Evolutionary conservation across 1,284 basidiomycete genomes (phyloP).

Genomic region (Trichosporon sp.): DNA sequence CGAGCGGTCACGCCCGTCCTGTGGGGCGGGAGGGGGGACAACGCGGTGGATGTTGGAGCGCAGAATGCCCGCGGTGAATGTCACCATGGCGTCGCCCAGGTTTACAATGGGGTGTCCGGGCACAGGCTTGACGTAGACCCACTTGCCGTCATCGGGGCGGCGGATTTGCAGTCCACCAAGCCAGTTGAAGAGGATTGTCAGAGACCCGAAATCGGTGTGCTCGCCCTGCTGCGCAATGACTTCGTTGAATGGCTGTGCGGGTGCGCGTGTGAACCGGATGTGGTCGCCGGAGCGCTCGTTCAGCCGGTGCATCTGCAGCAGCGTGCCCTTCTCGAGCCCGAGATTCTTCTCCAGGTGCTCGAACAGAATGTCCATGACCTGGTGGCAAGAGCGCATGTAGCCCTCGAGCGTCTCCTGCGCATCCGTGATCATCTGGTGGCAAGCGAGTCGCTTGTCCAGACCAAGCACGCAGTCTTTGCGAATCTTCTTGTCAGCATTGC

Average conservation of each 20-base stretch:
- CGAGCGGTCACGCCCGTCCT: conserved; percentile 61
- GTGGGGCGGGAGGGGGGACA: conserved; percentile 60
- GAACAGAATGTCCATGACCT: conserved; percentile 63
- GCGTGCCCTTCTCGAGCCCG: conserved; percentile 62
- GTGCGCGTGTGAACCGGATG: conserved; percentile 63
- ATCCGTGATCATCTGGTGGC: conserved; percentile 32
- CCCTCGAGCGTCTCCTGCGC: conserved; percentile 28
- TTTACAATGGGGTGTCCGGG: conserved; percentile 67
- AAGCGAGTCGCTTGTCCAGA: conserved; percentile 27
- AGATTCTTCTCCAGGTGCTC: conserved; percentile 64
- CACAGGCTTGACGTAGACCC: conserved; percentile 70
- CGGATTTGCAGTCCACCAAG: conserved; percentile 73
- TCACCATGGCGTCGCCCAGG: conserved; percentile 63
- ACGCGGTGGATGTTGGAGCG: conserved; percentile 43
- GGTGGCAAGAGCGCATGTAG: conserved; percentile 36
- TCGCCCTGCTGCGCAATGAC: conserved; percentile 31
- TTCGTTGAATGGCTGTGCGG: conserved; percentile 38
- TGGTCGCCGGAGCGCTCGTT: conserved; percentile 65
- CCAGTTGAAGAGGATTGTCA: conserved; percentile 59
- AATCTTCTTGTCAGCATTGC: conserved; percentile 28
- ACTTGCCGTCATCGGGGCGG: conserved; percentile 63
- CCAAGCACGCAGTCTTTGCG: conserved; percentile 41
- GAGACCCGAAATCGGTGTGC: conserved; percentile 42
- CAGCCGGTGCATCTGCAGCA: conserved; percentile 60
- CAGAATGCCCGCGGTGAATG: conserved; percentile 66